These are phyloP conservation scores for Thuja plicata DNA, from an alignment of 83 land plant species.

Conservation along the genomic window DNA sequence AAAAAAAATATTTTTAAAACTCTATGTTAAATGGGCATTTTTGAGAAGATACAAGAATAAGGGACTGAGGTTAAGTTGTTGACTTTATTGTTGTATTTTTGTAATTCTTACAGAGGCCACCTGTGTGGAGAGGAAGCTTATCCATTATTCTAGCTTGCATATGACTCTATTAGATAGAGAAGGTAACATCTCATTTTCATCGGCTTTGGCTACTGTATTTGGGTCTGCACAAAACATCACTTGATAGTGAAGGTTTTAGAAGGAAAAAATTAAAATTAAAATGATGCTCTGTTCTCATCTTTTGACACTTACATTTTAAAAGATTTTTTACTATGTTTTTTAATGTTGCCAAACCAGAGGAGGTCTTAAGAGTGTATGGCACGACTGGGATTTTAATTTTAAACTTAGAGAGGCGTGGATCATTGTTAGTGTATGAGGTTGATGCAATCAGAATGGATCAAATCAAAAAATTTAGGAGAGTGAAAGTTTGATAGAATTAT, in stretches of 20 bases:
- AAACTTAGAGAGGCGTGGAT: slow-evolving; percentile 11
- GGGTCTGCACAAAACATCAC: slow-evolving; percentile 32
- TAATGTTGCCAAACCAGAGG: not conserved
- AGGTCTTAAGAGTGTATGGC: slow-evolving; percentile 21
- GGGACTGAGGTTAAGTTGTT: too few relatives aligned
- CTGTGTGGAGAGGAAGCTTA: not conserved
- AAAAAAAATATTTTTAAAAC: too few relatives aligned
- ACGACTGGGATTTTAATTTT: slow-evolving; percentile 20
- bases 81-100: not conserved
- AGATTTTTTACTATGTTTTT: not conserved
- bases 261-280: too few relatives aligned
- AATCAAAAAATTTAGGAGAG: not conserved
- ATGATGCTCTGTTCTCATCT: not conserved
- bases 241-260: slow-evolving; percentile 26
- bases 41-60: too few relatives aligned
- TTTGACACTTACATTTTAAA: not conserved
- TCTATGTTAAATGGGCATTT: too few relatives aligned
- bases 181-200: too few relatives aligned
- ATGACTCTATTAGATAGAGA: slow-evolving; percentile 17
- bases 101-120: too few relatives aligned
- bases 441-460: slow-evolving; percentile 14
- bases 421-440: slow-evolving; percentile 15
- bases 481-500: slow-evolving; percentile 14
- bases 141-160: not conserved
- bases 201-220: not conserved